Evolutionary conservation across 2,329 filamentous ascomycete genomes (phyloP).

Genomic region (Penicillium polonicum): DNA sequence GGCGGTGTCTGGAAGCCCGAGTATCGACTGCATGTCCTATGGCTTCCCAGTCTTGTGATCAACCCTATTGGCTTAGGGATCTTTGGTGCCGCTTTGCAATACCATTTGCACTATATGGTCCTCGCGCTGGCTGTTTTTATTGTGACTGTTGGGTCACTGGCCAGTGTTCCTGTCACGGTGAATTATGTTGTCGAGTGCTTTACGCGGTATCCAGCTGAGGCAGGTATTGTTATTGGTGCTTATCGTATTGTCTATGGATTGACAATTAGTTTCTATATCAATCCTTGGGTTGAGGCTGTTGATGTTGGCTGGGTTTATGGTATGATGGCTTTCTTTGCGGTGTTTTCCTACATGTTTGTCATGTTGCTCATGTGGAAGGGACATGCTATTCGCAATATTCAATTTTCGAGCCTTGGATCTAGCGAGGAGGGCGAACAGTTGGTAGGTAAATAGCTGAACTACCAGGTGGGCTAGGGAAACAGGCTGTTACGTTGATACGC

Average conservation of each 20-base stretch:
- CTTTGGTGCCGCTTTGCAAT: slow-evolving; percentile 42
- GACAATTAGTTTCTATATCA: slow-evolving; percentile 43
- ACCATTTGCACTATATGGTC: slow-evolving; percentile 43
- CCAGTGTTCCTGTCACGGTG: slow-evolving; percentile 26
- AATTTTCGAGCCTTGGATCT: slow-evolving; percentile 22
- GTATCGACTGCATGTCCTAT: slow-evolving; percentile 33
- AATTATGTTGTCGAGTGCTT: slow-evolving; percentile 37
- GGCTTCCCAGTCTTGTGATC: slow-evolving; percentile 30
- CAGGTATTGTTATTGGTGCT: slow-evolving; percentile 27
- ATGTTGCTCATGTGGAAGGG: slow-evolving; percentile 31
- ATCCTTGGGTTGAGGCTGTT: slow-evolving; percentile 39
- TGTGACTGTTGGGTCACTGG: slow-evolving; percentile 39
- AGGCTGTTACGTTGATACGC: too few relatives aligned
- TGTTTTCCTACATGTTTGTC: slow-evolving; percentile 26
- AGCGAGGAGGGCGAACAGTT: slow-evolving; percentile 25
- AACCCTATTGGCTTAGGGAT: slow-evolving; percentile 35
- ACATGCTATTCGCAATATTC: slow-evolving; percentile 19
- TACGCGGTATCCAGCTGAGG: slow-evolving; percentile 39
- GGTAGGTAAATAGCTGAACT: slow-evolving; percentile 1
- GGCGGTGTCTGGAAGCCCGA: slow-evolving; percentile 38
- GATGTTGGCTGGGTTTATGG: slow-evolving; percentile 44
- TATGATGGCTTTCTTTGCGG: slow-evolving; percentile 41
- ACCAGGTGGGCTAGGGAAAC: not conserved
- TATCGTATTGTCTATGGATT: slow-evolving; percentile 41
- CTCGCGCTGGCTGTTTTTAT: slow-evolving; percentile 44